Base-by-base conservation (phyloP, 768 basidiomycete species). In the Phaffia australis region DNA sequence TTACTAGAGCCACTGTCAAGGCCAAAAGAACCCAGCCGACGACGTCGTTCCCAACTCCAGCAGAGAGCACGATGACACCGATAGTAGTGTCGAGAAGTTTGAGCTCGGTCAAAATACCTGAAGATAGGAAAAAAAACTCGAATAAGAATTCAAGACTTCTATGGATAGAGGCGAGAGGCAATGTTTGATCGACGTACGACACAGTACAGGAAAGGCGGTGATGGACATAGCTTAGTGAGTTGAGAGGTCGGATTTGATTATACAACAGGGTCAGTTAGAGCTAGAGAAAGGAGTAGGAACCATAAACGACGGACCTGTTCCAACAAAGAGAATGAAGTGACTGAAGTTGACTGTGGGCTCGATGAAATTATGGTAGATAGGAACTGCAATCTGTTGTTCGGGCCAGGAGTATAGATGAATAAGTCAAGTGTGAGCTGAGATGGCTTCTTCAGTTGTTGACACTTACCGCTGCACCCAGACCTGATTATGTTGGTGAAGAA, bases 21-120 rank as follows among this genome's bases (percentile, higher is more conserved):
- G 90, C 89, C 18, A 94, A 81, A 7, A 94, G 79, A 64, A 89
- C 79, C 89, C 89, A 90, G 18, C 87, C 88, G 56, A 89, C 76
- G 35, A 72, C 73, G 66, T 78, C 86, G 72, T 87, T 87, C 7
- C 86, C 89, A 2, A 92, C 85, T 55, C 89, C 91, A 0, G 90
- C 88, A 0, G 88, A 84, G 8, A 95, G 81, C 0, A 84, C 83
- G 49, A 90, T 83, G 0, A 87, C 80, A 1, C 91, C 91, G n/a
- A 95, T 89, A 23, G 82, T 82, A 27, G 88, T 90, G 56, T 88
- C 85, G 58, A 93, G 80, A 2, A 95, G 82, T 73, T 87, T 86
- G 69, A 86, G 80, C 70, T 88, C 88, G 1, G 86, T 86, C 27
- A 94, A 81, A 73, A 91, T 93, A 49, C 35, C 35, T 42, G 11